Evolutionary conservation across 768 basidiomycete genomes (phyloP).

Genomic region (Suillus subluteus): DNA sequence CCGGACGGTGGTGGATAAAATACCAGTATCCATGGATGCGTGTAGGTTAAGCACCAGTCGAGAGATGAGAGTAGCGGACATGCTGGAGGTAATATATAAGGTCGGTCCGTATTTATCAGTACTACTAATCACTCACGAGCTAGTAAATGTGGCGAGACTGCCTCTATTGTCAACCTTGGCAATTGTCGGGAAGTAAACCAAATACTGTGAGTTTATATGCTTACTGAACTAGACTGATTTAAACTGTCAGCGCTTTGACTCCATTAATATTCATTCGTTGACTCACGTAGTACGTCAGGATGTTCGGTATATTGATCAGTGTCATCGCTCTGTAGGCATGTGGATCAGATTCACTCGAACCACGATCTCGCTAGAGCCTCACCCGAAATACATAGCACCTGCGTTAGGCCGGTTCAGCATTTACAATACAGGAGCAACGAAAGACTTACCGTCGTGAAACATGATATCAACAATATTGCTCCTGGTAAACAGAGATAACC

Average conservation of each 20-base stretch:
- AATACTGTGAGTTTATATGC: not conserved
- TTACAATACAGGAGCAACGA: not conserved
- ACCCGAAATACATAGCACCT: not conserved
- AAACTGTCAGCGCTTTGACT: not conserved
- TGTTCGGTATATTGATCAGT: not conserved
- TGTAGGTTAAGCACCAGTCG: not conserved
- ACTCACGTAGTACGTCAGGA: not conserved
- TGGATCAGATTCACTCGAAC: not conserved
- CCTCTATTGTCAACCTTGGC: not conserved
- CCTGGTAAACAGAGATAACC: not conserved
- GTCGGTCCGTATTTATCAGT: too few species aligned
- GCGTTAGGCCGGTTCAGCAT: not conserved
- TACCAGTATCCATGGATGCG: not conserved
- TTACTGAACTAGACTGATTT: not conserved
- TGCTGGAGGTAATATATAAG: not conserved
- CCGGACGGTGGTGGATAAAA: not conserved
- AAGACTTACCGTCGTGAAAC: not conserved
- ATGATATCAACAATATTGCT: not conserved
- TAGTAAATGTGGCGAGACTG: not conserved
- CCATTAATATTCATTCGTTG: not conserved
- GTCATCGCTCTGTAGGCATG: not conserved
- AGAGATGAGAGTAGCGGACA: not conserved
- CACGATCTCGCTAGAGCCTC: not conserved
- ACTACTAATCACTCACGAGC: not conserved
- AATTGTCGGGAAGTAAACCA: not conserved